These are phyloP conservation scores for Penstemon eatonii DNA, from an alignment of 257 asterid species.

Conservation along the genomic window DNA sequence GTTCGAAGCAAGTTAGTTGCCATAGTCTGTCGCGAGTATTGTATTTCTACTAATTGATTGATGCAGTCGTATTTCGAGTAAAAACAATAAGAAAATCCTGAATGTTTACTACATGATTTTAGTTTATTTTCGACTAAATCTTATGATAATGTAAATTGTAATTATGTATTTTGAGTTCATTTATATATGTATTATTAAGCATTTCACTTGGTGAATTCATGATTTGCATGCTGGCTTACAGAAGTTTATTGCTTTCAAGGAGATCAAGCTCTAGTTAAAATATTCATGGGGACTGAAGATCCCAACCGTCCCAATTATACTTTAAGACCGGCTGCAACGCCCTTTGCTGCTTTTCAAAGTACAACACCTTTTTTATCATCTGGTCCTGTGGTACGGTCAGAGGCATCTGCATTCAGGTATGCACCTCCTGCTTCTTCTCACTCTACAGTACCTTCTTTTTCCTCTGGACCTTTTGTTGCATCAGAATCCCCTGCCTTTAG, in stretches of 20 bases:
- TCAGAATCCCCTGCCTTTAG: slow-evolving; percentile 39
- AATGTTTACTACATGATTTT: not conserved
- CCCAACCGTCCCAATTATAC: slow-evolving; percentile 48
- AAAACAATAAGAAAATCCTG: not conserved
- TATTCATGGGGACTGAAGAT: slow-evolving; percentile 68
- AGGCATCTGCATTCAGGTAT: slow-evolving; percentile 42
- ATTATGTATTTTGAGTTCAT: not conserved
- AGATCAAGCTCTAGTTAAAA: slow-evolving; percentile 28
- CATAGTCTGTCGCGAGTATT: not conserved
- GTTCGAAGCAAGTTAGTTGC: not conserved
- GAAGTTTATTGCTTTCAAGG: slow-evolving; percentile 36
- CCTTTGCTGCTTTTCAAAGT: slow-evolving; percentile 47
- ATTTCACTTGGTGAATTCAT: not conserved
- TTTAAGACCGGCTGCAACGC: slow-evolving; percentile 42
- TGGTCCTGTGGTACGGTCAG: slow-evolving; percentile 46
- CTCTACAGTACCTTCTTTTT: slow-evolving; percentile 34
- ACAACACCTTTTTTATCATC: slow-evolving; percentile 52
- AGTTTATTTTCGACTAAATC: not conserved
- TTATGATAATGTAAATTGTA: not conserved
- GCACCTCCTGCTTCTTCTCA: slow-evolving; percentile 40
- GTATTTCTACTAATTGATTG: slow-evolving; percentile 11
- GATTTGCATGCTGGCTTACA: slow-evolving; percentile 28
- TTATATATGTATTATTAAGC: not conserved
- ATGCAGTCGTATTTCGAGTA: slow-evolving; percentile 11
- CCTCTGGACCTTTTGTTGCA: slow-evolving; percentile 41